A percentile compares a stretch with the other conserved stretches of the same genome.
Conservation (phyloP, 2,329 filamentous ascomycete species). For the Chaetoscypha palmicola region DNA sequence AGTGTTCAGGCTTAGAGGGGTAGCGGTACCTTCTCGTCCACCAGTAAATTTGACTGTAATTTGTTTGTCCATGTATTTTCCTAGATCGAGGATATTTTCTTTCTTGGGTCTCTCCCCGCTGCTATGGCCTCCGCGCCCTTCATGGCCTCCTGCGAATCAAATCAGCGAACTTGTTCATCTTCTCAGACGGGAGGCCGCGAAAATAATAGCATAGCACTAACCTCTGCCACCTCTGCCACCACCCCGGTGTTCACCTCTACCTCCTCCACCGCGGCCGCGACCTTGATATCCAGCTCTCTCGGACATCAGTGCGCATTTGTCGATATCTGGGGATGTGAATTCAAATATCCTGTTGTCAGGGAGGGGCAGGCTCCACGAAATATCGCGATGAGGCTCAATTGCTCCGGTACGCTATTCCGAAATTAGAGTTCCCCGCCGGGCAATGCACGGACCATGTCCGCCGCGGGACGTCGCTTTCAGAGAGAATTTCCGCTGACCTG, state of each 20-base stretch:
- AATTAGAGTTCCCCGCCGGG: too few relatives aligned
- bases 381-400: too few relatives aligned
- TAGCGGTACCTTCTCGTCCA: conserved; percentile 76
- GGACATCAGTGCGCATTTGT: conserved; percentile 19
- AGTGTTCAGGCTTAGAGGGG: neutral
- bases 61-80: conserved; percentile 95
- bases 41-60: conserved; percentile 96
- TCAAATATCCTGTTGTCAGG: too few relatives aligned
- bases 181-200: too few relatives aligned
- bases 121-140: conserved; percentile 41
- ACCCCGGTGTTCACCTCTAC: conserved; percentile 10
- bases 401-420: too few relatives aligned
- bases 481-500: too few relatives aligned
- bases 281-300: conserved; percentile 23
- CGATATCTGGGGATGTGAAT: too few relatives aligned
- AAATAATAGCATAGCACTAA: neutral
- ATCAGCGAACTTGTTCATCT: neutral
- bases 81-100: conserved; percentile 94
- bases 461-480: too few relatives aligned
- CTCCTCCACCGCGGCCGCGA: conserved; percentile 19
- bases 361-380: too few relatives aligned
- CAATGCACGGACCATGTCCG: too few relatives aligned
- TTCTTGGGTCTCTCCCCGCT: conserved; percentile 81
- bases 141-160: conserved; percentile 25
- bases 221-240: conserved; percentile 18